These are phyloP conservation scores for Podospora comata DNA, from an alignment of 495 filamentous ascomycete genomes.

Conservation along the genomic window DNA sequence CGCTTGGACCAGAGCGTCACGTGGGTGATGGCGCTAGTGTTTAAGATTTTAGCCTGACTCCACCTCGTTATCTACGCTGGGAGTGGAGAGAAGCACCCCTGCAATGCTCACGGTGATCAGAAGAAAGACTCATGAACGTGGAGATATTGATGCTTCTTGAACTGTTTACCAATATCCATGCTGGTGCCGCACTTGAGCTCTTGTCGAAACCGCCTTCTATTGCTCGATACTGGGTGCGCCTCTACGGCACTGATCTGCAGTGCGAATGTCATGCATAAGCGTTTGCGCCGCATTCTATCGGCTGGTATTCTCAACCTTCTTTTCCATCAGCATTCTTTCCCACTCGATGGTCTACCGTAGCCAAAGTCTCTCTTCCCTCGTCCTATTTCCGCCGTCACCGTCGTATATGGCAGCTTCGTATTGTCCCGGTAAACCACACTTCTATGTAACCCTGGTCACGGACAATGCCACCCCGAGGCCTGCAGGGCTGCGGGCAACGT, in stretches of 20 bases:
- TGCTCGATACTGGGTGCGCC: neutral
- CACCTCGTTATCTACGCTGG: neutral
- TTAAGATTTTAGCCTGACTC: conserved; percentile 28
- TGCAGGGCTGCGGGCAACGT: neutral
- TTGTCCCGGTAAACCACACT: neutral
- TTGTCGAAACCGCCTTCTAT: neutral
- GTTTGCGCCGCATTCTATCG: conserved; percentile 2
- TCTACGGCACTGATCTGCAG: neutral
- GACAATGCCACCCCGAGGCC: neutral
- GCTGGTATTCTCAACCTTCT: neutral
- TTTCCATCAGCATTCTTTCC: neutral
- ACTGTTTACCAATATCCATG: no score
- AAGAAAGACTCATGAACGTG: neutral
- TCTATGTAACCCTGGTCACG: neutral
- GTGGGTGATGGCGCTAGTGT: conserved; percentile 31
- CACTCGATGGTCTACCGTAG: no score
- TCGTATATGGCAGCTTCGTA: neutral
- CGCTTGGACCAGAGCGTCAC: neutral
- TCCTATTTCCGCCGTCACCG: neutral
- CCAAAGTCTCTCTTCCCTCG: neutral
- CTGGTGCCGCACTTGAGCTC: neutral
- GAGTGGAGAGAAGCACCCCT: neutral
- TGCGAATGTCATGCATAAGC: conserved; percentile 11
- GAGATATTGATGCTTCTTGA: neutral
- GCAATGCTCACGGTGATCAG: neutral